phyloP scores from a whole-genome alignment of 495 filamentous ascomycete genomes.

The Podospora bellae-mahoneyi region DNA sequence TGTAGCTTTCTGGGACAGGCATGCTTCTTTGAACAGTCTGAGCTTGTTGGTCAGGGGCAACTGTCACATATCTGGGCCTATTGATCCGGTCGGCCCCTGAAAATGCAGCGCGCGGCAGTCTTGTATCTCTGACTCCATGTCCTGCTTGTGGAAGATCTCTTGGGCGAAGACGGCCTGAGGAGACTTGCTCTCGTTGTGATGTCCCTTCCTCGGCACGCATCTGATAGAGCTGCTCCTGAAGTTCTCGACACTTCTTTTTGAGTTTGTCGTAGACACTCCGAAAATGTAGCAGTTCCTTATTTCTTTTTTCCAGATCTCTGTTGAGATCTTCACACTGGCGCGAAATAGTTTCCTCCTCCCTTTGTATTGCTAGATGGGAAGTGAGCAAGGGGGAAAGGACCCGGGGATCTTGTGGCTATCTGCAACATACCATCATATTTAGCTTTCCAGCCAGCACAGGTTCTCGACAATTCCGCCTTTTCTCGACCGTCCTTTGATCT shows the following conservation, averaged over 20 bases:
- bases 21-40: background rate
- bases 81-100: background rate
- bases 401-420: background rate
- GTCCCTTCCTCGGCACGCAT: background rate
- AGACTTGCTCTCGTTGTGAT: background rate
- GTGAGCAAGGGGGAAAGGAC: background rate
- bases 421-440: background rate
- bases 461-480: background rate
- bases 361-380: background rate
- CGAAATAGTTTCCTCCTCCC: background rate
- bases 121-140: background rate
- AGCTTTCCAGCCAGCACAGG: background rate
- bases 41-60: background rate
- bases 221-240: background rate
- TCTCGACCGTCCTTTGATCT: slow-evolving; percentile 56
- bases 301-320: background rate
- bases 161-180: background rate
- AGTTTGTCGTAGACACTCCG: background rate
- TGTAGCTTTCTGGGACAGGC: background rate
- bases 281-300: background rate
- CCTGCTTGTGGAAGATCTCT: background rate
- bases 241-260: background rate
- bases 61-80: background rate
- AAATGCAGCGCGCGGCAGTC: background rate
- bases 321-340: slow-evolving; percentile 3